Base-by-base conservation (phyloP, 2,329 filamentous ascomycete genomes). In the Thermothelomyces thermophilus region DNA sequence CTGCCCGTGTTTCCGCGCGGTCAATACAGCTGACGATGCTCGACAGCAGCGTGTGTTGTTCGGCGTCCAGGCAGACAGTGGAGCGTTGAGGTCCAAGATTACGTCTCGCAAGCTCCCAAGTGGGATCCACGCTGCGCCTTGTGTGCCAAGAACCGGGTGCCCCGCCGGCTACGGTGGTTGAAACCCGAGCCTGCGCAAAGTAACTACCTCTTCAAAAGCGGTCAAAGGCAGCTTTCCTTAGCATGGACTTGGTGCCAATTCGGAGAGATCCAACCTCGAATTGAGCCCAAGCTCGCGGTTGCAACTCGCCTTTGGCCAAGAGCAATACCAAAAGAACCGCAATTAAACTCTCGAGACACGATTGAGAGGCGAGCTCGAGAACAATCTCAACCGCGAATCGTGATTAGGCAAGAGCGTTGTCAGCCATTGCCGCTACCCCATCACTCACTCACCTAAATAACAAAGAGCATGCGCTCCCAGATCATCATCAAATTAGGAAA, bases 81-180 rank as follows among this genome's bases (percentile, higher is more conserved):
- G 51, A 46, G 44, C 41, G 53, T 55, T 54, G 55, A 56, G 52
- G 57, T 58, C 55, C 56, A 57, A 61, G 54, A 62, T 60, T 49
- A 53, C 62, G 46, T 62, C 59, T 51, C 56, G 30, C 45, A 45
- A 56, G 54, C 54, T 55, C 37, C 40, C 54, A 36, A 26, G 41
- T 34, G 46, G 48, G 47, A 39, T 28, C 47, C 51, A 33, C 56
- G 47, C 42, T 53, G 50, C 50, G 53, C 52, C 52, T 26, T 53
- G 56, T 58, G 57, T 43, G 58, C 53, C 57, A 56, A 59, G 53
- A 51, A 45, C 42, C 24, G 41, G 46, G 45, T 50, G 42, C 53
- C 52, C 54, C 48, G 51, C 47, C 45, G 46, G 22, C 31, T 59
- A 58, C 50, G 58, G 57, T 35, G 47, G 53, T 16, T 20, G 14